Base-by-base conservation (phyloP, 192 early-diverging fungal species). In the Backusella psychrophila region DNA sequence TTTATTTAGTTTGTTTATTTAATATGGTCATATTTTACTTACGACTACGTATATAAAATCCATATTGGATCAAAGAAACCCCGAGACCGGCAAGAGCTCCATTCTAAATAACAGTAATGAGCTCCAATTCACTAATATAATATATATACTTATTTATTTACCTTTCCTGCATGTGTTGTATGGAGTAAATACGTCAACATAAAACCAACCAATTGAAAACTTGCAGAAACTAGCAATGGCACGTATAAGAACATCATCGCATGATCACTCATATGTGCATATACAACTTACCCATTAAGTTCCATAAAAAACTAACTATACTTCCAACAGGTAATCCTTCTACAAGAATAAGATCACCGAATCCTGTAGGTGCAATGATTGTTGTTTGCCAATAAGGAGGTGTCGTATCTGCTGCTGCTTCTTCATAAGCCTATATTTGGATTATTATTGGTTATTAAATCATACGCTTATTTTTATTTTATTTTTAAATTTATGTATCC, bases 311-410 rank as follows among this genome's bases (percentile, higher is more conserved):
- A 44, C 91, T 81, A 59, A 93, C 83, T 26, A 89, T 73, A 38
- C 88, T 87, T 15, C 96, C 96, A 14, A 95, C 94, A 2, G 96
- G 94, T 66, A 98, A 71, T 15, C 96, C 95, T 71, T 98, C 96
- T n/a, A 98, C 90, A 11, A 96, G 85, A 6, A 96, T 80, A 77
- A 95, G 89, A 53, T 94, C 96, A 66, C 93, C 93, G 66, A 91
- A 86, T 19, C 75, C 69, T 17, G 89, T 88, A 33, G 90, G 85
- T 17, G 88, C 81, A 65, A 93, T 86, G 7, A 92, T 86, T 35
- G 93, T 91, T 2, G 94, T 92, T 77, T 93, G 90, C 80, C 89
- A 87, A 80, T 95, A 94, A 17, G 89, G 85, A 31, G 70, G 70
- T 9, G 91, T 78, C 66, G 86, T 80, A 75, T 94, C 92, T 33